phyloP scores from a whole-genome alignment of 2,329 filamentous ascomycete species.

The Colletotrichum magnum region DNA sequence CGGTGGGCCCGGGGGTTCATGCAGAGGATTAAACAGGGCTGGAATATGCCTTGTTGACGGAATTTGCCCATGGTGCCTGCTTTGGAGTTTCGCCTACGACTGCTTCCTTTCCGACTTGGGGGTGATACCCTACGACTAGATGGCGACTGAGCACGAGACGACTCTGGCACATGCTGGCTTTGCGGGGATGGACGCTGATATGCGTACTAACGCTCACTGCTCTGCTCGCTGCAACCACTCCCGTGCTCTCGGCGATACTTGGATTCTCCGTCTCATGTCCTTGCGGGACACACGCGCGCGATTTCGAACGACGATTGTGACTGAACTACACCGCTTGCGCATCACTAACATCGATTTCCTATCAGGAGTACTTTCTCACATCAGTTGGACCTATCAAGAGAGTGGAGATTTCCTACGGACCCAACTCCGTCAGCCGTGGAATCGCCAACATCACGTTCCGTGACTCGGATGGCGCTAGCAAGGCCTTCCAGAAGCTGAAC shows the following conservation, averaged over 20 bases:
- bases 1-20: conserved; percentile 3
- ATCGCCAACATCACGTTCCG: conserved; percentile 91
- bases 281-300: conserved; percentile 44
- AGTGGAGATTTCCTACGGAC: conserved; percentile 92
- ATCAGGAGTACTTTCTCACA: conserved; percentile 95
- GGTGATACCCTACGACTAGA: conserved; percentile 38
- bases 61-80: neutral
- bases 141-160: conserved; percentile 27
- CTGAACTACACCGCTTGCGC: conserved; percentile 56
- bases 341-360: conserved; percentile 76
- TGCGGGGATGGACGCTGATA: conserved; percentile 26
- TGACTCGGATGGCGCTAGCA: conserved; percentile 84
- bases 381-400: conserved; percentile 92
- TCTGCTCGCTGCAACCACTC: conserved; percentile 50
- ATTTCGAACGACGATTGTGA: conserved; percentile 43
- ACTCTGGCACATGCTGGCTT: neutral
- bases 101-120: conserved; percentile 32
- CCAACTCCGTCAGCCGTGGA: conserved; percentile 91
- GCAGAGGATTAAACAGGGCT: conserved; percentile 3
- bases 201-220: conserved; percentile 51
- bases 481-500: conserved; percentile 87
- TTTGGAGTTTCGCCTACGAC: conserved; percentile 16
- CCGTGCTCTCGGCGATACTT: conserved; percentile 26
- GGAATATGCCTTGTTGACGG: neutral
- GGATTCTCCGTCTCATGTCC: conserved; percentile 42